A percentile compares a stretch with the other conserved stretches of the same genome.
These are phyloP conservation scores for Pythium sukuiense DNA, from an alignment of 352 stramenopile genomes.

Conservation along the genomic window DNA sequence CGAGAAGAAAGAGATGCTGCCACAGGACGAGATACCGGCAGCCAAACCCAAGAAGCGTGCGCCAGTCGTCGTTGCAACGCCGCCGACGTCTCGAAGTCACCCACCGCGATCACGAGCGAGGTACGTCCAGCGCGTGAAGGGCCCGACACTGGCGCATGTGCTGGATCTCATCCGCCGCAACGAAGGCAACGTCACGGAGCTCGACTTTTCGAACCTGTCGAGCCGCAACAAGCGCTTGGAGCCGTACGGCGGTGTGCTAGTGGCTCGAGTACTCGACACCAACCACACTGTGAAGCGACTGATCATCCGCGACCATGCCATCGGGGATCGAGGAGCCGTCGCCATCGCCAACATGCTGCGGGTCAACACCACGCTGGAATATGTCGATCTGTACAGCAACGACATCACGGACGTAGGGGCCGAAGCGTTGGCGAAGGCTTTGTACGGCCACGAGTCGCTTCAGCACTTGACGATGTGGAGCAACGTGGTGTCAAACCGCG, in stretches of 20 bases:
- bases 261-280: conserved; percentile 60
- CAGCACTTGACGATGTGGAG: conserved; percentile 53
- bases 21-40: background rate
- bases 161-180: conserved; percentile 60
- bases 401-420: conserved; percentile 62
- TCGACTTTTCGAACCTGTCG: conserved; percentile 69
- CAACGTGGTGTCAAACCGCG: conserved; percentile 64
- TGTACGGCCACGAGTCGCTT: conserved; percentile 74
- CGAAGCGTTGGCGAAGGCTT: conserved; percentile 55
- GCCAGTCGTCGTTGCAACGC: conserved; percentile 8
- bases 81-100: conserved; percentile 3
- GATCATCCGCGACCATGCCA: conserved; percentile 65
- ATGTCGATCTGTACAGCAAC: conserved; percentile 70
- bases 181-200: conserved; percentile 58
- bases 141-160: conserved; percentile 53
- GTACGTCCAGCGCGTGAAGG: conserved; percentile 26
- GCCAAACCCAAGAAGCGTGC: background rate
- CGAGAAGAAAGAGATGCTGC: background rate
- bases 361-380: conserved; percentile 64
- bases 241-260: conserved; percentile 49
- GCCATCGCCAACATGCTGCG: conserved; percentile 75
- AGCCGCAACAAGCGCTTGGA: conserved; percentile 57
- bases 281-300: conserved; percentile 67
- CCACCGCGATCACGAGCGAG: background rate
- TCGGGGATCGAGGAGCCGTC: conserved; percentile 58